These are phyloP conservation scores for Ilex asprella DNA, from an alignment of 257 asterid species.

Conservation along the genomic window DNA sequence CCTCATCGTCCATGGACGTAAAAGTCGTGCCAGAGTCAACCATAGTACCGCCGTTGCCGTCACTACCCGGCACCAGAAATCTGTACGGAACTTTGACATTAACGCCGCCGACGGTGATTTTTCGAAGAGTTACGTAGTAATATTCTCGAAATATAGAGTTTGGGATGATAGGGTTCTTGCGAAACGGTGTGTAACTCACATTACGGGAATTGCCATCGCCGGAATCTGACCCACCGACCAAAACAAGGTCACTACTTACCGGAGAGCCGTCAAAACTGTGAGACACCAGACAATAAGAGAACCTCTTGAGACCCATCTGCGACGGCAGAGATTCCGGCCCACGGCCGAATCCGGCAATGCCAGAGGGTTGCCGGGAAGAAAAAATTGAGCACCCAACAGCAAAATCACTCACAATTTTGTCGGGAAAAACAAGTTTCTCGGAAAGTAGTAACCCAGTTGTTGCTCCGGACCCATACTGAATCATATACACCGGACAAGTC, in stretches of 20 bases:
- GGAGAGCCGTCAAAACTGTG: slow-evolving; percentile 42
- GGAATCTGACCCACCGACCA: slow-evolving; percentile 13
- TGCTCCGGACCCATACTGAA: slow-evolving; percentile 46
- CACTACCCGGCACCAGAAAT: slow-evolving; percentile 32
- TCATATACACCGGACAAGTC: slow-evolving; percentile 34
- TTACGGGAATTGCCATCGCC: background rate
- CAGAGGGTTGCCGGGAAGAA: slow-evolving; percentile 31
- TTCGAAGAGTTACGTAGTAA: slow-evolving; percentile 35
- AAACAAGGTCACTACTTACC: slow-evolving; percentile 29
- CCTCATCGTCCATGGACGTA: slow-evolving; percentile 32
- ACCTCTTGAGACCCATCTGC: slow-evolving; percentile 38
- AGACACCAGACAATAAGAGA: slow-evolving; percentile 47
- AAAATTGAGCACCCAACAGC: slow-evolving; percentile 40
- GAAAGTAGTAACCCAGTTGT: slow-evolving; percentile 34
- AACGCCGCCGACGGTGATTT: slow-evolving; percentile 48
- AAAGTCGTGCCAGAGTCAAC: slow-evolving; percentile 54
- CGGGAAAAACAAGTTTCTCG: slow-evolving; percentile 24
- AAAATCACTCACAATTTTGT: slow-evolving; percentile 20
- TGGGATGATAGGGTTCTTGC: slow-evolving; percentile 10
- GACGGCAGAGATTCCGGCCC: slow-evolving; percentile 41
- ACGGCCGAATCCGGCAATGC: slow-evolving; percentile 59
- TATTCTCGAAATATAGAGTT: slow-evolving; percentile 30
- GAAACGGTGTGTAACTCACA: slow-evolving; percentile 39
- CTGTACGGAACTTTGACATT: slow-evolving; percentile 31
- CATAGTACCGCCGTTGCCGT: slow-evolving; percentile 48